Percentiles rank a stretch among this genome's conserved stretches.
Conservation (phyloP, 345 rosid species). For the Eucalyptus sp. region DNA sequence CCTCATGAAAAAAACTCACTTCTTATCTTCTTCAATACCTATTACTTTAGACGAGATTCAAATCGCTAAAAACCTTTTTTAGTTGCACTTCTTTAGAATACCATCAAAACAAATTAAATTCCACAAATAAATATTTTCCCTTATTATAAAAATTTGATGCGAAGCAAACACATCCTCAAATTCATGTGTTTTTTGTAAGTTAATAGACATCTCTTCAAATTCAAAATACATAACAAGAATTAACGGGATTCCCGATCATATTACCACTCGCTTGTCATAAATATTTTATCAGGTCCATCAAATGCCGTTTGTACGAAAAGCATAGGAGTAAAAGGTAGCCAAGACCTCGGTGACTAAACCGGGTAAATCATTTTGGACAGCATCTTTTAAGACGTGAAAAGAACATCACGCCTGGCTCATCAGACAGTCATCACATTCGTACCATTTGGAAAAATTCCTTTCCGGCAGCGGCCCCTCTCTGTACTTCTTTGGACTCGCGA, state of each 20-base stretch:
- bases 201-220: background rate
- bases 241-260: too few relatives aligned
- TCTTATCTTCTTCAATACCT: background rate
- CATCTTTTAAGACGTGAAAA: background rate
- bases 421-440: background rate
- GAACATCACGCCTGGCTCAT: background rate
- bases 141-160: background rate
- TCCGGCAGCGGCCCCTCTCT: background rate
- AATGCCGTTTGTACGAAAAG: background rate
- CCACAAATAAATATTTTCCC: background rate
- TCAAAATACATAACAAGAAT: too few relatives aligned
- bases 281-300: background rate
- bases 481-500: background rate
- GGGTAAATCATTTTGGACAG: background rate
- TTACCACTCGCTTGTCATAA: background rate
- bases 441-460: background rate
- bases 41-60: background rate
- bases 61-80: accelerated
- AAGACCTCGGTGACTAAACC: background rate
- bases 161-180: background rate
- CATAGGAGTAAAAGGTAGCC: background rate
- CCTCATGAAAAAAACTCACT: accelerated
- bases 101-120: background rate
- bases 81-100: accelerated
- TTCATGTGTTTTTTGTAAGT: background rate